A percentile compares a stretch with the other conserved stretches of the same genome.
These are phyloP conservation scores for Exophiala calicioides DNA, from an alignment of 2,329 filamentous ascomycete species.

Conservation along the genomic window DNA sequence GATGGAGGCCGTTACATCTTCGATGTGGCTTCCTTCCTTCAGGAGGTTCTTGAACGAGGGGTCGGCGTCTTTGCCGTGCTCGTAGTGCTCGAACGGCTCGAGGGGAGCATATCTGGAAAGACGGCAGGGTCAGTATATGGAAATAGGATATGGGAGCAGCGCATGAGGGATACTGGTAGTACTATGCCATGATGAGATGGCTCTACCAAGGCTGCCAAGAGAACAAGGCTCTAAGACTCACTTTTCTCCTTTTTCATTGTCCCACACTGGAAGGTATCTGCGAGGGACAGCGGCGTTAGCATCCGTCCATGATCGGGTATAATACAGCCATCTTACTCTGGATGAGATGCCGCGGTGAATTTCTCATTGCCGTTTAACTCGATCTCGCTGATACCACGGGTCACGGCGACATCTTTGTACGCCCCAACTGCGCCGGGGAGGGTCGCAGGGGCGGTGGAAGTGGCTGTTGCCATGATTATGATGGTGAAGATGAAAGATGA, in stretches of 20 bases:
- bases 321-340: conserved; percentile 43
- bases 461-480: conserved; percentile 2
- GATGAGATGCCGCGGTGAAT: conserved; percentile 62
- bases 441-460: background rate
- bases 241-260: conserved; percentile 50
- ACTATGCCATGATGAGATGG: background rate
- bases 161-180: conserved; percentile 31
- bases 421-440: conserved; percentile 15
- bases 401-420: conserved; percentile 29
- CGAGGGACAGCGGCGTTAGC: background rate
- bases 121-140: background rate
- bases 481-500: background rate
- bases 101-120: conserved; percentile 60
- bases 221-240: conserved; percentile 25
- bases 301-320: background rate
- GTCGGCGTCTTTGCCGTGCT: conserved; percentile 76
- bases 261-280: conserved; percentile 70
- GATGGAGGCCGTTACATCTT: conserved; percentile 37
- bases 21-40: conserved; percentile 36
- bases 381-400: conserved; percentile 45
- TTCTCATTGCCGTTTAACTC: conserved; percentile 57
- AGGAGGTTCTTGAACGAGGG: conserved; percentile 69
- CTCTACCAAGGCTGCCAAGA: background rate
- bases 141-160: conserved; percentile 57
- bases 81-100: conserved; percentile 69